Conservation (phyloP, 75 land plant species). For the Sequoia sempervirens region DNA sequence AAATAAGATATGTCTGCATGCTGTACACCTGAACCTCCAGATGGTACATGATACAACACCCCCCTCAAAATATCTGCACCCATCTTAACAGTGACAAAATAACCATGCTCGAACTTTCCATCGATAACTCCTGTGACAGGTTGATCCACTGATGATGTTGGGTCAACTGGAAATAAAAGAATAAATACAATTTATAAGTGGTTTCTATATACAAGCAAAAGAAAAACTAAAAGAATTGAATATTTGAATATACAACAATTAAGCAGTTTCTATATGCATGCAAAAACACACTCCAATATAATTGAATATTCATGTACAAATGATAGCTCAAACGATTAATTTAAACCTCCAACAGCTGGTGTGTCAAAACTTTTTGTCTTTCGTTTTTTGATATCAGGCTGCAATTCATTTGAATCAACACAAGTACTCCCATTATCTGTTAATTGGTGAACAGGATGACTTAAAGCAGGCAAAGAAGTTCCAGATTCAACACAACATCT, state of each 20-base stretch:
- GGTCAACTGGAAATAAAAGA: constrained; percentile 24
- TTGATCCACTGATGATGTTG: constrained; percentile 25
- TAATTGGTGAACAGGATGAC: constrained; percentile 8
- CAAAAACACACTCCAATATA: not conserved
- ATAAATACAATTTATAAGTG: not conserved
- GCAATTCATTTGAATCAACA: constrained; percentile 8
- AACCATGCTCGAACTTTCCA: constrained; percentile 82
- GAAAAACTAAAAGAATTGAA: not conserved
- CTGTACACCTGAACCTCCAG: constrained; percentile 22
- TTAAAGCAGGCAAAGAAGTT: constrained; percentile 26
- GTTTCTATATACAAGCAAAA: not conserved
- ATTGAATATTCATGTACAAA: not conserved
- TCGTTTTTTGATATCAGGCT: constrained; percentile 11
- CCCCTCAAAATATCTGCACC: constrained; percentile 64
- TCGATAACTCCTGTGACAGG: constrained; percentile 67
- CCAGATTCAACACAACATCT: constrained; percentile 1
- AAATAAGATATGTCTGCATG: constrained; percentile 17
- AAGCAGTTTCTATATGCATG: not conserved
- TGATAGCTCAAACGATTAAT: not conserved
- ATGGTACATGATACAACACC: constrained; percentile 62
- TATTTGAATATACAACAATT: not conserved
- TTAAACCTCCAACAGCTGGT: constrained; percentile 12
- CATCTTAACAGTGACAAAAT: constrained; percentile 65
- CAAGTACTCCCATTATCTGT: constrained; percentile 10
- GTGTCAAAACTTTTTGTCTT: constrained; percentile 7